A percentile compares a stretch with the other conserved stretches of the same genome.
phyloP scores from a whole-genome alignment of 495 filamentous ascomycete genomes.

The Paragyromitra xinjiangensis region DNA sequence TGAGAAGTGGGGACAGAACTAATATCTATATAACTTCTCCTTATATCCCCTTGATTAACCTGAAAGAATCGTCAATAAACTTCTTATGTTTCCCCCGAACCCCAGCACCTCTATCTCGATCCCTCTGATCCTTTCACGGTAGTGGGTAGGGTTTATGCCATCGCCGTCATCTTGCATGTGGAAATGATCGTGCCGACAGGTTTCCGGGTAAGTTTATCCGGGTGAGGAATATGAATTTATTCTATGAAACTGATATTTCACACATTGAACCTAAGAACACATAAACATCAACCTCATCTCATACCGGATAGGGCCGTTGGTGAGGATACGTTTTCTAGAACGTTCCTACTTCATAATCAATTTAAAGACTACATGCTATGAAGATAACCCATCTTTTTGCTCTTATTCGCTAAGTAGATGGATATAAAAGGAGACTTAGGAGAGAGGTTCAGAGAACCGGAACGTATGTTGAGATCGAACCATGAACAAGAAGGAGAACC shows the following conservation, averaged over 20 bases:
- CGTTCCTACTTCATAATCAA: slow-evolving; percentile 7
- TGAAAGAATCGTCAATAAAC: neutral
- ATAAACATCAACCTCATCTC: neutral
- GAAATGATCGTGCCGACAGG: neutral
- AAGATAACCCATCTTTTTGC: slow-evolving; percentile 31
- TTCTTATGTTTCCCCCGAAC: neutral
- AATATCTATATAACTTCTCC: no score
- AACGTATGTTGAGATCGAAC: slow-evolving; percentile 9
- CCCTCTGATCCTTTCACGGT: neutral
- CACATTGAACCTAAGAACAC: neutral
- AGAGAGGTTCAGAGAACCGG: slow-evolving; percentile 17
- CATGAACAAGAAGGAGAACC: slow-evolving; percentile 5
- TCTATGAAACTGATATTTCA: neutral
- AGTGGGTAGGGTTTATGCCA: neutral
- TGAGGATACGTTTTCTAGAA: neutral
- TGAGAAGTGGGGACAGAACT: no score
- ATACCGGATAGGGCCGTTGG: neutral
- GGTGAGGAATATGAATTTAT: neutral
- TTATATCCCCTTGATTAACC: neutral
- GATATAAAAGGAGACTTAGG: slow-evolving; percentile 29
- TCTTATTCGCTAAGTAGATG: slow-evolving; percentile 23
- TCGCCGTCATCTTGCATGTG: neutral
- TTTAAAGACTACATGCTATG: slow-evolving; percentile 19
- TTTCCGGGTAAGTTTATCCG: neutral
- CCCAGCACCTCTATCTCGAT: neutral